These are phyloP conservation scores for Peniophora sp. DNA, from an alignment of 1,284 basidiomycete species.

Conservation along the genomic window DNA sequence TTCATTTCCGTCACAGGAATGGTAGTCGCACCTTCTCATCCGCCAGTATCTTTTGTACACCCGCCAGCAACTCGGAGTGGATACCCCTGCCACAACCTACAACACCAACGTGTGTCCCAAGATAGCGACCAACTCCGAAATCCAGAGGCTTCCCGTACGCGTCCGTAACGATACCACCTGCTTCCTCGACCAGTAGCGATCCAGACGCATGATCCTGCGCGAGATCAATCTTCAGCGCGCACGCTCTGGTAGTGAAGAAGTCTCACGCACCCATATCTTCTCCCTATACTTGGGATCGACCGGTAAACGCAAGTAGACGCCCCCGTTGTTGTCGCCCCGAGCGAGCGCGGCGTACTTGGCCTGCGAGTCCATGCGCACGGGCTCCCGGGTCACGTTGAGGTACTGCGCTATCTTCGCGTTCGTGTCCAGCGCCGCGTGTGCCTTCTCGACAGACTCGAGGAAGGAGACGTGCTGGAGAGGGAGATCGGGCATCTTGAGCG, in stretches of 20 bases:
- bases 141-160: slow-evolving; percentile 74
- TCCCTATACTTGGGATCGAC: slow-evolving; percentile 76
- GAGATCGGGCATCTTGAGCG: slow-evolving; percentile 40
- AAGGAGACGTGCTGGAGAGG: slow-evolving; percentile 51
- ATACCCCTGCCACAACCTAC: slow-evolving; percentile 68
- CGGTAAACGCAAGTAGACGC: slow-evolving; percentile 86
- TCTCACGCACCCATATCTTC: slow-evolving; percentile 85
- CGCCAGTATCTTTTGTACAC: slow-evolving; percentile 61
- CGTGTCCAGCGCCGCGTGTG: slow-evolving; percentile 84
- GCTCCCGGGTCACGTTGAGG: slow-evolving; percentile 58
- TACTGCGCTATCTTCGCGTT: slow-evolving; percentile 70
- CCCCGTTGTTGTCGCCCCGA: slow-evolving; percentile 72
- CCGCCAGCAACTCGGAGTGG: slow-evolving; percentile 65
- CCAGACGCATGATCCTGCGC: slow-evolving; percentile 88
- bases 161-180: slow-evolving; percentile 83
- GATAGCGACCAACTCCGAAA: slow-evolving; percentile 82
- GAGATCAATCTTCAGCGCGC: slow-evolving; percentile 19
- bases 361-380: slow-evolving; percentile 95
- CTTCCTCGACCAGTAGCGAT: slow-evolving; percentile 79
- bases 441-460: slow-evolving; percentile 91
- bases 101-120: slow-evolving; percentile 85
- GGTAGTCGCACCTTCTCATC: slow-evolving; percentile 22
- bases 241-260: too few relatives aligned
- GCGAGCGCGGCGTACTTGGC: slow-evolving; percentile 91
- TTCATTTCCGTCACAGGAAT: too few relatives aligned